These are phyloP conservation scores for Wickerhamiella kurtzmanii DNA, from an alignment of 805 yeast species.

Conservation along the genomic window DNA sequence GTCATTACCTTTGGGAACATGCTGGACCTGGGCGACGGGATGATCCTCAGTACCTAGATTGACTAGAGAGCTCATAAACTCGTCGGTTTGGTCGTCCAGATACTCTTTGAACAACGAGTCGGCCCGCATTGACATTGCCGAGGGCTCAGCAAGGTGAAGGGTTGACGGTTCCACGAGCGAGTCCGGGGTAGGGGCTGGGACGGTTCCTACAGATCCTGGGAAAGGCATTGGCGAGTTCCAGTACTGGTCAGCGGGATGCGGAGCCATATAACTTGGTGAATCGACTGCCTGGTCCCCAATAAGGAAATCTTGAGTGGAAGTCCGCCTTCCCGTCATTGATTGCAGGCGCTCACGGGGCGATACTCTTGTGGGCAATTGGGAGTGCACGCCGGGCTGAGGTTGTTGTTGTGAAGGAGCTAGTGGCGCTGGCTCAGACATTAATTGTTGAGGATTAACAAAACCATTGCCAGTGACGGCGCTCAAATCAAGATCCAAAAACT, in stretches of 20 bases:
- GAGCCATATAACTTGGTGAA: slow-evolving; percentile 1
- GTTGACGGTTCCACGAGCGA: not conserved
- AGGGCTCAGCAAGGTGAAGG: not conserved
- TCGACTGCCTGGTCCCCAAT: not conserved
- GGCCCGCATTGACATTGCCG: not conserved
- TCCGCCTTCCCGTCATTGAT: not conserved
- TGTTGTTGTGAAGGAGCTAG: not conserved
- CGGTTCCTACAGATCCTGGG: not conserved
- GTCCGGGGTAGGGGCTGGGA: not conserved
- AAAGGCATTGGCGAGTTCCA: slow-evolving; percentile 2
- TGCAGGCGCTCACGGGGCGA: not conserved
- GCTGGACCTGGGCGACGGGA: not conserved
- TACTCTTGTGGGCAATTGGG: not conserved
- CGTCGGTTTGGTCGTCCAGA: slow-evolving; percentile 17
- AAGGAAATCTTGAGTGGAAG: not conserved
- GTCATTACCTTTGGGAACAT: too few relatives aligned
- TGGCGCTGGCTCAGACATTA: slow-evolving; percentile 1
- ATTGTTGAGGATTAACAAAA: not conserved
- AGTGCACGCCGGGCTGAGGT: not conserved
- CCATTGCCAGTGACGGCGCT: slow-evolving; percentile 5
- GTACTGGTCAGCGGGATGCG: not conserved
- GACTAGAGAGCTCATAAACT: slow-evolving; percentile 16
- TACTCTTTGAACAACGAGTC: slow-evolving; percentile 7
- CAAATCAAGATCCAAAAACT: slow-evolving; percentile 13
- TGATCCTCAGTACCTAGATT: slow-evolving; percentile 9